Base-by-base conservation (phyloP, 805 yeast genomes). In the Hanseniaspora nectarophila region DNA sequence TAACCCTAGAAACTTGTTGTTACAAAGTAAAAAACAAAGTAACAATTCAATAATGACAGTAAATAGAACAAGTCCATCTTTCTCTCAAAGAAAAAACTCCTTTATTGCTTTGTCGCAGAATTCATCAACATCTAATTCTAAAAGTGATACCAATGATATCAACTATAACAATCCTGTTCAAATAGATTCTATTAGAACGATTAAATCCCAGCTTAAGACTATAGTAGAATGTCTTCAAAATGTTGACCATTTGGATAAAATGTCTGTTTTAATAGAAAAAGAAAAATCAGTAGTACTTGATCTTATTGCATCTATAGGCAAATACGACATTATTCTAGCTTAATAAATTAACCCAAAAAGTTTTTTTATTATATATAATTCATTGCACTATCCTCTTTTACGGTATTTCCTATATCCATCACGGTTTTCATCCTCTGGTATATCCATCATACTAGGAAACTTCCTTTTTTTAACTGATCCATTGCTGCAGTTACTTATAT, bases 181-280 rank as follows among this genome's bases (percentile, higher is more conserved):
- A 29, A 9, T 31, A 5, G 53, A 56, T 39, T 31, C 39, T 32
- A n/a, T 39, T 23, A 24, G 34, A 20, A 21, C 18, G 2, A 13
- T 44, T 7, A 44, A 44, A 16, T 18, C 26, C 6, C 15, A 34
- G 5, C 3, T 48, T 5, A 40, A 32, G 20, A 26, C 18, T 7
- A 5, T 43, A 43, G 55, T 76, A 2, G 72, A 71, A 55, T 64
- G 77, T 13, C 57, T 82, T 28, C 72, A 72, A 54, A 74, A 76
- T 20, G 72, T 72, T 23, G 80, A 76, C 48, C 75, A 73, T 56
- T 70, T 80, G 56, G 90, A 82, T 59, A 70, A 76, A 4, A 80
- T 86, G 2, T 82, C 90, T 60, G 85, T 90, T 0, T 82, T 78
- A 54, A 67, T 85, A 58, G 76, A 73, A 44, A 72, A 73, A 59